Conservation (phyloP, 2,329 filamentous ascomycete genomes). For the Pseudogymnoascus sp. region DNA sequence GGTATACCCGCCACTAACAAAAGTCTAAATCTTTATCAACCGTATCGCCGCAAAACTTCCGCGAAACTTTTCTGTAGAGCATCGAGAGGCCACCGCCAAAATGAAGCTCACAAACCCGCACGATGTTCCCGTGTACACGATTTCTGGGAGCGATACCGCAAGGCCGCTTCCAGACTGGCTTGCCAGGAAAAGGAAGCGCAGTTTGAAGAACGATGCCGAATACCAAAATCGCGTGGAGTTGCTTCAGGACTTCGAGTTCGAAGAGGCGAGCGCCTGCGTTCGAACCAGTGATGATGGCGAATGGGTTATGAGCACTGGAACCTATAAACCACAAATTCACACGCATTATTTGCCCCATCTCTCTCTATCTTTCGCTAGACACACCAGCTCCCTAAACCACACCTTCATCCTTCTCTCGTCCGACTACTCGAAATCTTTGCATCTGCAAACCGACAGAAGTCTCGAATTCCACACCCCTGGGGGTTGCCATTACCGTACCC, state of each 20-base stretch:
- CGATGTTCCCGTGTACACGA: conserved; percentile 84
- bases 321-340: conserved; percentile 74
- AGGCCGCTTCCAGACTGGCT: conserved; percentile 93
- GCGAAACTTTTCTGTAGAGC: conserved; percentile 5
- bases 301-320: conserved; percentile 93
- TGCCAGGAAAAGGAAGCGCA: conserved; percentile 77
- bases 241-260: conserved; percentile 95
- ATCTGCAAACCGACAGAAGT: conserved; percentile 83
- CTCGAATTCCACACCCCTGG: conserved; percentile 89
- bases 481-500: conserved; percentile 80
- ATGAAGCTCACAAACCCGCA: conserved; percentile 83
- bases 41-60: conserved; percentile 10
- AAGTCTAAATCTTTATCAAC: conserved; percentile 9
- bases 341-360: conserved; percentile 91
- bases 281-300: conserved; percentile 89
- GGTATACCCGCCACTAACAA: neutral
- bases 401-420: conserved; percentile 81
- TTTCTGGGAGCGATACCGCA: conserved; percentile 82
- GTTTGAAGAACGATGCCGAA: conserved; percentile 83
- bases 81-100: conserved; percentile 14
- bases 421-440: conserved; percentile 90
- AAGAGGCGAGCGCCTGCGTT: conserved; percentile 87
- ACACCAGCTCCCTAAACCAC: conserved; percentile 85
- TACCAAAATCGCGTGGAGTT: conserved; percentile 91
- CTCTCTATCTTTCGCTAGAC: conserved; percentile 85